phyloP scores from a whole-genome alignment of 192 early-diverging fungal genomes.

The Linnemannia elongata region DNA sequence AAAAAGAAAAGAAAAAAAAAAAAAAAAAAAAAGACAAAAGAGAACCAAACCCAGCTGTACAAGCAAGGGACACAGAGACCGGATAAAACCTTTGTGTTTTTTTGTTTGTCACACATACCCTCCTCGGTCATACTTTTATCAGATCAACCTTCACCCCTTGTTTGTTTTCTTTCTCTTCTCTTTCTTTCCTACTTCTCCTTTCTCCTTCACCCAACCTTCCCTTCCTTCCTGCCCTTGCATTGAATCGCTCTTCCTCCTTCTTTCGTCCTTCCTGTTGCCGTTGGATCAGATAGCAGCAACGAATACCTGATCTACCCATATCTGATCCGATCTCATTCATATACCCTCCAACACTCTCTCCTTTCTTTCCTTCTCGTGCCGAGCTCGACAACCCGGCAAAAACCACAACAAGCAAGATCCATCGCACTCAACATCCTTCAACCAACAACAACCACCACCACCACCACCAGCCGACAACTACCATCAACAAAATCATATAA shows the following conservation, averaged over 20 bases:
- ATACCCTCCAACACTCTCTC: background rate
- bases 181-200: background rate
- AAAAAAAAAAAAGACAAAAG: too few species aligned
- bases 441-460: background rate
- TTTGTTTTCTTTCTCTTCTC: background rate
- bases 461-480: background rate
- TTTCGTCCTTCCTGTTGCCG: too few species aligned
- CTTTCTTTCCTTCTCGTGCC: too few species aligned
- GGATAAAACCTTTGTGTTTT: too few species aligned
- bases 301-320: background rate
- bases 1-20: background rate
- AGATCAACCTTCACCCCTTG: too few species aligned
- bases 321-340: background rate
- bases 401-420: background rate
- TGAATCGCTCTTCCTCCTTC: background rate
- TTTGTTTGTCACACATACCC: too few species aligned
- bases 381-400: background rate
- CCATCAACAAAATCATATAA: constrained; percentile 24
- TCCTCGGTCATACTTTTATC: too few species aligned
- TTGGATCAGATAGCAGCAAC: too few species aligned
- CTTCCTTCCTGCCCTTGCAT: background rate
- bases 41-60: background rate
- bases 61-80: too few species aligned
- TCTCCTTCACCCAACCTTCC: background rate
- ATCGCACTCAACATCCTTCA: background rate